Evolutionary conservation across 139 green algal genomes (phyloP).

Genomic region (Microglena sp.): DNA sequence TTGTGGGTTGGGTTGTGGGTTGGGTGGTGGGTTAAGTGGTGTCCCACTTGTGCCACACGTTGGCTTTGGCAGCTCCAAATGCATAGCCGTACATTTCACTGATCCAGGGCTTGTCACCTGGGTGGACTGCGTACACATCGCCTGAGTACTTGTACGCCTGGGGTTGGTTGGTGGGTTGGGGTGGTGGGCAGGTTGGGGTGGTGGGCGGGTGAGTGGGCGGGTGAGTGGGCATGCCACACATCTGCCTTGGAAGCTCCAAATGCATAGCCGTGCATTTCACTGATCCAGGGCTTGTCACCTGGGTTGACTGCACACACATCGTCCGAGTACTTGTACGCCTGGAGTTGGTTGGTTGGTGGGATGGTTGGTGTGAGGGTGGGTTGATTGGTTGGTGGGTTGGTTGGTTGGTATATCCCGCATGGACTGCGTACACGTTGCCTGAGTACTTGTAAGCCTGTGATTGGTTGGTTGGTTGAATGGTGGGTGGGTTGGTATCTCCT

Average conservation of each 20-base stretch:
- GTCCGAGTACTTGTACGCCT: slow-evolving; percentile 32
- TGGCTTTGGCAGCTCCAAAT: slow-evolving; percentile 53
- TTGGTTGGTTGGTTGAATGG: too few relatives aligned
- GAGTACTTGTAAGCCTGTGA: slow-evolving; percentile 29
- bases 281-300: too few relatives aligned
- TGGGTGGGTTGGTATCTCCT: too few relatives aligned
- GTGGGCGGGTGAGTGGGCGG: too few relatives aligned
- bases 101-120: slow-evolving; percentile 61
- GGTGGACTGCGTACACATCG: slow-evolving; percentile 41
- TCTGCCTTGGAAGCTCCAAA: slow-evolving; percentile 53
- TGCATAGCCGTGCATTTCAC: slow-evolving; percentile 82
- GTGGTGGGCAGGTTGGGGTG: too few relatives aligned
- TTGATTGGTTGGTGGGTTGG: too few relatives aligned
- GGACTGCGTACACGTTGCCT: slow-evolving; percentile 43
- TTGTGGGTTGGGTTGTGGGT: too few relatives aligned
- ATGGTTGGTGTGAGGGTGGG: too few relatives aligned
- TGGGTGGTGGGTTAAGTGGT: too few relatives aligned
- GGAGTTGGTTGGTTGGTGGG: too few relatives aligned
- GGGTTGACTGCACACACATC: slow-evolving; percentile 42
- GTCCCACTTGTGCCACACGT: slow-evolving; percentile 64
- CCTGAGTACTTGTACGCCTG: slow-evolving; percentile 43
- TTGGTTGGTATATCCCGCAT: slow-evolving; percentile 31
- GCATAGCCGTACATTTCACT: slow-evolving; percentile 80
- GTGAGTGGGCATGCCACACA: too few relatives aligned
- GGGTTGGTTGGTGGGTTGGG: too few relatives aligned